Percentiles rank a stretch among this genome's conserved stretches.
phyloP scores from a whole-genome alignment of 2,329 filamentous ascomycete species.

The Fusarium kyushuense region DNA sequence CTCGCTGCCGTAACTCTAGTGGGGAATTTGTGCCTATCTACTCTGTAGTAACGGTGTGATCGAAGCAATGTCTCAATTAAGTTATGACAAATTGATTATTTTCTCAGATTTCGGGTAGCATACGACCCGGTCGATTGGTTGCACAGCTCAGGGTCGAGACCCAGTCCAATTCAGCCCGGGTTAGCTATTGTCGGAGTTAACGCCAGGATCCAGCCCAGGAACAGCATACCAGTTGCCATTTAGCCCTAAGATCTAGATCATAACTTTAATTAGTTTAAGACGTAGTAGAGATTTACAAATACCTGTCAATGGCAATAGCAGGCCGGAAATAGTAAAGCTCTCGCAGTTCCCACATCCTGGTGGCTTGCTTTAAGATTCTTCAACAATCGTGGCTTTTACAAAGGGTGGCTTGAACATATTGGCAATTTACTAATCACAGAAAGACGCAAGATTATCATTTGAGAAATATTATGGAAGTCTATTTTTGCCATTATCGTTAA shows the following conservation, averaged over 20 bases:
- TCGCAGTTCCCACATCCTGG: fast-evolving
- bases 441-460: neutral
- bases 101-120: neutral
- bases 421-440: neutral
- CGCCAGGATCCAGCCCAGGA: neutral
- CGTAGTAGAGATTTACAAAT: neutral
- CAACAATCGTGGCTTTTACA: neutral
- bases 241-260: neutral
- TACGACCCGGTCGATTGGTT: neutral
- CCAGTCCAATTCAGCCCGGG: neutral
- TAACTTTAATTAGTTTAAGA: neutral
- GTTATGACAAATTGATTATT: no score
- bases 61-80: no score
- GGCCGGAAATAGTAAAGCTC: neutral
- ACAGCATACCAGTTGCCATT: neutral
- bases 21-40: no score
- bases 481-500: neutral
- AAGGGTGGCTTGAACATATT: fast-evolving
- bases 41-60: no score
- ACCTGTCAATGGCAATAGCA: neutral
- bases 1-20: no score
- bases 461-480: neutral
- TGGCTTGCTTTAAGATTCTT: neutral
- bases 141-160: neutral
- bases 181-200: neutral